Evolutionary conservation across 257 asterid genomes (phyloP), one percentile per base, ranked within the genome.

Genomic region (Fraxinus americana): DNA sequence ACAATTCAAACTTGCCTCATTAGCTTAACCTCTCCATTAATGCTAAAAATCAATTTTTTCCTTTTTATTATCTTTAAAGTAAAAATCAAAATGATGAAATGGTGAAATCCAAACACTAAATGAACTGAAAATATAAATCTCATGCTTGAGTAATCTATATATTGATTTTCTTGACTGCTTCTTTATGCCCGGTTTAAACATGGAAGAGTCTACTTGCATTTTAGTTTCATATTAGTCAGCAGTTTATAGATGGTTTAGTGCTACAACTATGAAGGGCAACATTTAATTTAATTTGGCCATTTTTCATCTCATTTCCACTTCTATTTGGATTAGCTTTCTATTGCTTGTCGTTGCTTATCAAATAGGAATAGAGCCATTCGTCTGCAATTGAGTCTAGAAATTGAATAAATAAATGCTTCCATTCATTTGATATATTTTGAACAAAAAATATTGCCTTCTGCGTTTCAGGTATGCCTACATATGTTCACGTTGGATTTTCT

Each of bases 391-490:
- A 66, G 68, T 57, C 36, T 54, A 48, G 68, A 35, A 69, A 36
- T 81, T 17, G 71, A 81, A 76, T 54, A 35, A 66, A 38, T 48
- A 48, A 48, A 48, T 48, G 41, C 25, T 48, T 21, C 57, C 29
- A 52, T 67, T 70, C 36, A 25, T 43, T 1, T 71, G 16, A 69
- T 75, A 32, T 9, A 36, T 43, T 50, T 74, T 66, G 21, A 74
- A 29, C 70, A 29, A 35, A 29, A 35, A 34, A 9, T 54, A 21
- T 45, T 57, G 71, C 32, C 74, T 78, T 70, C 72, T 77, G 65
- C 66, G 25, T 90, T 88, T 82, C 96, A 94, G 98, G 98, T 95
- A 71, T 95, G 99, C 91, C 85, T 93, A 39, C 99, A 95, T 85
- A 92, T 93, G 98, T 95, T 94, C 87, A 86, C 97, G 39, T 79